Conservation (phyloP, 768 basidiomycete species). For the Tulasnella sp. region DNA sequence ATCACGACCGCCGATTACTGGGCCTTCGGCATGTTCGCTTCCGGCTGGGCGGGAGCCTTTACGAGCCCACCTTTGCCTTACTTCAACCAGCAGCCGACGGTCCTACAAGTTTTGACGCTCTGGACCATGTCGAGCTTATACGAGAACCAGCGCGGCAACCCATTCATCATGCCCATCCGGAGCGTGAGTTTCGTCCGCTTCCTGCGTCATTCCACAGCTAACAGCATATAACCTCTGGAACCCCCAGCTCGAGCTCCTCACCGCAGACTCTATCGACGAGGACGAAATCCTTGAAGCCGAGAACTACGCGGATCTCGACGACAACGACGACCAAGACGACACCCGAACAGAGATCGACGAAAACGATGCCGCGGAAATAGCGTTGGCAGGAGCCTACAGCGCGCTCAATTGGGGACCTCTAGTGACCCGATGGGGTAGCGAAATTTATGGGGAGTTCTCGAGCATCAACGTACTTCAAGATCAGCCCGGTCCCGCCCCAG, state of each 20-base stretch:
- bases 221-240: not conserved
- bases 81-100: not conserved
- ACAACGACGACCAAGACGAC: not conserved
- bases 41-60: not conserved
- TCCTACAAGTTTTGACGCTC: not conserved
- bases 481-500: not conserved
- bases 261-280: not conserved
- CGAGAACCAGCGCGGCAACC: not conserved
- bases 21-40: not conserved
- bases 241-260: not conserved
- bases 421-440: not conserved
- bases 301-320: not conserved
- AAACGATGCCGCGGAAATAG: not conserved
- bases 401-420: not conserved
- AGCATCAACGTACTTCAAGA: not conserved
- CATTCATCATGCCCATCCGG: not conserved
- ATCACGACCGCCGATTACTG: not conserved
- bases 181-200: not conserved
- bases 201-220: too few relatives aligned
- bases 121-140: not conserved
- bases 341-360: not conserved
- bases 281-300: not conserved
- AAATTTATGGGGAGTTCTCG: not conserved
- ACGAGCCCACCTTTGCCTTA: not conserved
- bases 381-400: not conserved